Percentiles rank a stretch among this genome's conserved stretches.
These are phyloP conservation scores for Chondrus crispus DNA, from an alignment of 23 red algal species.

Conservation along the genomic window DNA sequence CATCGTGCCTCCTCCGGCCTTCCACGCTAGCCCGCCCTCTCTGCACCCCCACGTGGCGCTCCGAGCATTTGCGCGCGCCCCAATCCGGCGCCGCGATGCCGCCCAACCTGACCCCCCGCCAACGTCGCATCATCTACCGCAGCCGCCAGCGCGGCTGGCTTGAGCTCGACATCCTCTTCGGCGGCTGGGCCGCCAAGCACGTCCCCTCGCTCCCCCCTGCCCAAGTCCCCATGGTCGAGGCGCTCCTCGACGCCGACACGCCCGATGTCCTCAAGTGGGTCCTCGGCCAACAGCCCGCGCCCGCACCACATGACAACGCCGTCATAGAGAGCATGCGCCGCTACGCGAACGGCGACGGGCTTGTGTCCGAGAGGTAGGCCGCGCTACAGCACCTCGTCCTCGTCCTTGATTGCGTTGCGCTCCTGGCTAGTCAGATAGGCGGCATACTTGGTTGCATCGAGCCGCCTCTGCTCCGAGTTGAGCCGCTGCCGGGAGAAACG, in stretches of 20 bases:
- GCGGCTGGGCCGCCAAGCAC: conserved; percentile 68
- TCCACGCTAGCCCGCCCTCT: too few species aligned
- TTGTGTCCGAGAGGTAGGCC: not conserved
- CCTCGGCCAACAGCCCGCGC: conserved; percentile 54
- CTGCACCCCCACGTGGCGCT: too few species aligned
- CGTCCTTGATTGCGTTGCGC: not conserved
- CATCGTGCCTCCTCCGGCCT: too few species aligned
- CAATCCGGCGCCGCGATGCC: conserved; percentile 43
- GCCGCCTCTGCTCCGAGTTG: not conserved
- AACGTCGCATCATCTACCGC: conserved; percentile 80
- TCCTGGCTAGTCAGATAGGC: not conserved
- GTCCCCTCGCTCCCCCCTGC: conserved; percentile 20
- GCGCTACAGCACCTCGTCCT: not conserved
- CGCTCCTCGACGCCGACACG: conserved; percentile 67
- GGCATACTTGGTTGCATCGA: not conserved
- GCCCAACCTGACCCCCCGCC: conserved; percentile 32
- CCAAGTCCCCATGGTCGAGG: conserved; percentile 51
- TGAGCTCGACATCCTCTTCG: conserved; percentile 92
- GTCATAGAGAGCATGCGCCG: conserved; percentile 17
- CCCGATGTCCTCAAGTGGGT: conserved; percentile 82
- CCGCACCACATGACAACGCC: conserved; percentile 21
- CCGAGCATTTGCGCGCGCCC: conserved; percentile 7
- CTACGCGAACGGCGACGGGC: not conserved
- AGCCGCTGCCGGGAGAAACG: not conserved
- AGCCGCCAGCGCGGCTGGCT: conserved; percentile 79